These are phyloP conservation scores for Citrus mangshanensis DNA, from an alignment of 345 rosid genomes.

Conservation along the genomic window DNA sequence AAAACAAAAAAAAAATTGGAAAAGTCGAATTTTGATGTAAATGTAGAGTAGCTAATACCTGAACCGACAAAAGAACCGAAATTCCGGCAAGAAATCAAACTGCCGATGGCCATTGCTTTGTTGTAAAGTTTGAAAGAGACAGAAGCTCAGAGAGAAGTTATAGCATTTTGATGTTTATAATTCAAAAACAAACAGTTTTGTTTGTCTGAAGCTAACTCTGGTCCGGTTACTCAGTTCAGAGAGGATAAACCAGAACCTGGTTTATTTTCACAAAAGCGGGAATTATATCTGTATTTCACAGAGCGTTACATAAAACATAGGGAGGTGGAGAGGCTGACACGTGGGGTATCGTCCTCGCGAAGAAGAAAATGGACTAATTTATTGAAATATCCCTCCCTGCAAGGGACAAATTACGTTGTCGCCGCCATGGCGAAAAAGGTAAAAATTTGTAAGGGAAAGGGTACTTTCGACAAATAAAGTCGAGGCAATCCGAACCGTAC, in stretches of 20 bases:
- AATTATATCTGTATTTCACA: constrained; percentile 41
- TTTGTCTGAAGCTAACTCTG: neutral
- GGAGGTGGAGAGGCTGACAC: constrained; percentile 60
- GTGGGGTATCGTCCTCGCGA: constrained; percentile 52
- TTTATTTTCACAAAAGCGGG: constrained; percentile 44
- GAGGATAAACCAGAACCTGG: constrained; percentile 31
- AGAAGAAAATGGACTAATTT: neutral
- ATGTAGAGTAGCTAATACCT: constrained; percentile 35
- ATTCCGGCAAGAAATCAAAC: constrained; percentile 67
- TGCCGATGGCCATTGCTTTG: constrained; percentile 67
- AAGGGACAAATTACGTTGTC: neutral
- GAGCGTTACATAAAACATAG: constrained; percentile 27
- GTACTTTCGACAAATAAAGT: neutral
- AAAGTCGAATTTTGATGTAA: neutral
- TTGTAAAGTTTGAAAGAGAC: neutral
- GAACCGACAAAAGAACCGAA: constrained; percentile 54
- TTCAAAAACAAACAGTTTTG: constrained; percentile 11
- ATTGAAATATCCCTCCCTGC: constrained; percentile 21
- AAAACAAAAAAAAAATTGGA: no score
- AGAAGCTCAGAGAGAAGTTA: constrained; percentile 27
- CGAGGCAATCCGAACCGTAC: constrained; percentile 28
- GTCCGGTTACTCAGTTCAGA: constrained; percentile 4
- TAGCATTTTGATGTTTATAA: constrained; percentile 21
- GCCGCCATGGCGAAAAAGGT: neutral
- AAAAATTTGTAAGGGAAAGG: neutral